Evolutionary conservation across 2,329 filamentous ascomycete species (phyloP).

Genomic region (Lachnum nothofagi): DNA sequence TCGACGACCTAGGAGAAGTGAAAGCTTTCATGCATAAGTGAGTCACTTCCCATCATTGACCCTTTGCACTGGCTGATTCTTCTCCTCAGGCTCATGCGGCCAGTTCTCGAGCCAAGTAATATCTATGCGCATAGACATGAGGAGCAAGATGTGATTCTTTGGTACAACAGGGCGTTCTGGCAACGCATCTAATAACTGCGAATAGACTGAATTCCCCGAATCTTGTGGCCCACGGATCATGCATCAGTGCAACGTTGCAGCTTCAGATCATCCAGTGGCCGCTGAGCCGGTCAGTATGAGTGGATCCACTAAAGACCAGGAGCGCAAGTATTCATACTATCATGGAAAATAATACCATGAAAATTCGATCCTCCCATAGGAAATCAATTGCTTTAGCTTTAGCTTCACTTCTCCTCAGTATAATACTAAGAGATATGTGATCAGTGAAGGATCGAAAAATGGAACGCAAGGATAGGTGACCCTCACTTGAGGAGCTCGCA

Average conservation of each 20-base stretch:
- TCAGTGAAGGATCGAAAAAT: too few species aligned
- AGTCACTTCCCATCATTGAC: slow-evolving; percentile 1
- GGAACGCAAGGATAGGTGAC: too few species aligned
- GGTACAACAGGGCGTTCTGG: slow-evolving; percentile 38
- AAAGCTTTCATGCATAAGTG: slow-evolving; percentile 33
- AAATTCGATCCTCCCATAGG: too few species aligned
- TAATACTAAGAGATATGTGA: too few species aligned
- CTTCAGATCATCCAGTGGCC: slow-evolving; percentile 18
- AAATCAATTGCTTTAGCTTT: too few species aligned
- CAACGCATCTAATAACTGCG: slow-evolving; percentile 20
- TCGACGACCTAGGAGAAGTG: slow-evolving; percentile 31
- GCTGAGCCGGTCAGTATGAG: neutral
- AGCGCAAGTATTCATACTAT: too few species aligned
- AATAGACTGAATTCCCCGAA: slow-evolving; percentile 33
- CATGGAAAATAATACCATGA: too few species aligned
- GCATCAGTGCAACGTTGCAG: slow-evolving; percentile 35
- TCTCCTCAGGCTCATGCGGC: slow-evolving; percentile 34
- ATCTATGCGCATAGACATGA: slow-evolving; percentile 36
- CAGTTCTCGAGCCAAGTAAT: slow-evolving; percentile 31
- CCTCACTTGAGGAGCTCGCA: too few species aligned
- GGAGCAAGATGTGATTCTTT: slow-evolving; percentile 37
- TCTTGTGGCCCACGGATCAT: slow-evolving; percentile 37
- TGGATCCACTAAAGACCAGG: too few species aligned
- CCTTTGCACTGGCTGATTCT: neutral
- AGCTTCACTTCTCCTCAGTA: too few species aligned